Evolutionary conservation across 1,139 yeast species (phyloP), one percentile per base, ranked within the genome.

Genomic region (Suhomyces chickasaworum): DNA sequence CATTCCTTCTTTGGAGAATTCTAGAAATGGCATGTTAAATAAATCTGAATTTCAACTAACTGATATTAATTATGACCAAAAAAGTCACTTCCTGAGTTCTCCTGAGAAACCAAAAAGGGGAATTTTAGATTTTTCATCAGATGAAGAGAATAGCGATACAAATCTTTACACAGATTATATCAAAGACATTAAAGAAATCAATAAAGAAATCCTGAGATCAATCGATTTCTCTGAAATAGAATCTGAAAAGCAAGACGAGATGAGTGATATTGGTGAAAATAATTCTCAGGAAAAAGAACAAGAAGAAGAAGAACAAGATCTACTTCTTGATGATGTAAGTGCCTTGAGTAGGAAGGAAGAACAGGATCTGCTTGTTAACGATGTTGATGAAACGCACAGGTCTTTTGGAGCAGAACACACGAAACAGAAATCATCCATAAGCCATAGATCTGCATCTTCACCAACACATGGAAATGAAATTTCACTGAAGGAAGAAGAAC

Each of bases 151-250:
- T 16, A 38, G 43, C n/a, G 50, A 42, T 18, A 15, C 30, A 5
- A 39, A 36, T 23, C 35, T 48, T 5, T 56, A 55, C 42, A 48
- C 60, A 0, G 56, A 55, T 17, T 59, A 58, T 33, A 54, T 61
- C 25, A 48, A 52, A 18, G 64, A 59, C 42, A 58, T 59, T 39
- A 49, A 53, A 32, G 50, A 50, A 12, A 55, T 59, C 13, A 54
- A 56, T 36, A 52, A 49, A 7, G 59, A 55, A 22, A 44, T 59
- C 2, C 55, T 50, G 54, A 52, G 48, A 33, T 52, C 57, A 7
- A 52, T 54, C 53, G 51, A 41, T 7, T 35, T 40, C 16, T 40
- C 42, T 12, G 43, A 39, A 13, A 30, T 39, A 16, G 42, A 43
- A 38, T 18, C 27, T 12, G 39, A 23, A 16, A 25, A 34, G 15